Evolutionary conservation across 1,284 basidiomycete genomes (phyloP), one percentile per base, ranked within the genome.

Genomic region (Ceratobasidium theobromae): DNA sequence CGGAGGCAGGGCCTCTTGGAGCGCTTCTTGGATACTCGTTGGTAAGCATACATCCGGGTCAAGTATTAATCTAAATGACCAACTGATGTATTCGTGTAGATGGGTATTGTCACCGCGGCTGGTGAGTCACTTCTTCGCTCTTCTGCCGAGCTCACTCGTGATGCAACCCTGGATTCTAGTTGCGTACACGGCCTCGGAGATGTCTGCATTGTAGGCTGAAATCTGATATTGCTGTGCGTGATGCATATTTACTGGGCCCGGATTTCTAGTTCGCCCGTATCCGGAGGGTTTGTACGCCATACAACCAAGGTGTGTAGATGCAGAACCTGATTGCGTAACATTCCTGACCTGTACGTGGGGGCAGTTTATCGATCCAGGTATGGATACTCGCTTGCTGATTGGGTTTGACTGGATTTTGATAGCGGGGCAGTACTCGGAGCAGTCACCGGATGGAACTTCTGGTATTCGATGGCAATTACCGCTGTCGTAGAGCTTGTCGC

Each of bases 391-490:
- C 30, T 25, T 16, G n/a, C 5, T 33, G 9, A 18, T 28, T 45
- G 4, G 53, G 25, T 21, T 25, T 11, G 30, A 40, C 25, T 21
- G 14, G 12, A 53, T 67, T 28, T 41, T 66, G 28, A 46, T 46
- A 11, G 18, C 30, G 14, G 18, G 23, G 43, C 45, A 66, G 54
- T 52, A 8, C 41, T 64, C 43, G 69, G 68, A 51, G 69, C 68
- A 16, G 68, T 68, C 9, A 67, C 62, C 23, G 69, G 69, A 14
- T 70, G 69, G 69, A 70, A 70, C 38, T 70, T 69, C 38, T 68
- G 67, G 67, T 68, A 70, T 35, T 66, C 65, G 18, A 65, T 70
- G 23, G 66, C 68, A 25, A 69, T 69, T n/a, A 68, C 66, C 16
- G 68, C 69, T 18, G 68, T 68, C 14, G 68, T 69, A 28, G 69